These are phyloP conservation scores for Talaromyces sp. DNA, from an alignment of 2,329 filamentous ascomycete genomes.

Conservation along the genomic window DNA sequence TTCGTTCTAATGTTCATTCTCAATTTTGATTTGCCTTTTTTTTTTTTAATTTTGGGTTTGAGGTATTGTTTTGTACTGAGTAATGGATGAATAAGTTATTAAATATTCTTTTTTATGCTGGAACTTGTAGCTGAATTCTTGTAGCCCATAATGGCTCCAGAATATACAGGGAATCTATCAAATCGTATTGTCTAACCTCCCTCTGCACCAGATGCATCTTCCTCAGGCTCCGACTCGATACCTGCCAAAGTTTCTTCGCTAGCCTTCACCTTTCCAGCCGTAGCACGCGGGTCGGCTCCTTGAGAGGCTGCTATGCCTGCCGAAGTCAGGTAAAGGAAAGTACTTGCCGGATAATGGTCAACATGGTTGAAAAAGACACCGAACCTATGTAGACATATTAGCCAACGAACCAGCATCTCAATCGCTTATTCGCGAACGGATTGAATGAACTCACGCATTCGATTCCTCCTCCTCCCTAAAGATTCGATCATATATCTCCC, in stretches of 20 bases:
- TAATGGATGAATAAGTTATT: slow-evolving; percentile 1
- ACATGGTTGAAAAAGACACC: slow-evolving; percentile 76
- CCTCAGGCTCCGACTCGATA: slow-evolving; percentile 32
- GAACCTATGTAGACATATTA: slow-evolving; percentile 51
- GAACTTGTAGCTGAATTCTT: not conserved
- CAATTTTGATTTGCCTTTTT: slow-evolving; percentile 15
- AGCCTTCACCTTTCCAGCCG: slow-evolving; percentile 12
- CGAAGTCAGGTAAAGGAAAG: slow-evolving; percentile 72
- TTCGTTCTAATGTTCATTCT: not conserved
- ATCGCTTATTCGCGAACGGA: not conserved
- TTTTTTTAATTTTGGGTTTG: not conserved
- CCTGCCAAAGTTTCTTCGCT: slow-evolving; percentile 12
- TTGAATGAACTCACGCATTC: slow-evolving; percentile 64
- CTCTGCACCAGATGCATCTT: slow-evolving; percentile 21
- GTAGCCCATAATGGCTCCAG: not conserved
- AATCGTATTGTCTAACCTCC: slow-evolving; percentile 6
- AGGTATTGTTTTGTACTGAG: slow-evolving; percentile 8
- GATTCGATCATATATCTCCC: slow-evolving; percentile 87
- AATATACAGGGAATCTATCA: not conserved
- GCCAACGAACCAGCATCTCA: not conserved
- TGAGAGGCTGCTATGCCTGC: slow-evolving; percentile 62
- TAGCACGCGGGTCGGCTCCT: slow-evolving; percentile 11
- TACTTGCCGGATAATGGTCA: slow-evolving; percentile 67
- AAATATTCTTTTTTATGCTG: not conserved
- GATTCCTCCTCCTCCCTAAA: slow-evolving; percentile 85